Percentiles rank a stretch among this genome's conserved stretches.
These are phyloP conservation scores for Populus euphratica DNA, from an alignment of 345 rosid species.

Conservation along the genomic window DNA sequence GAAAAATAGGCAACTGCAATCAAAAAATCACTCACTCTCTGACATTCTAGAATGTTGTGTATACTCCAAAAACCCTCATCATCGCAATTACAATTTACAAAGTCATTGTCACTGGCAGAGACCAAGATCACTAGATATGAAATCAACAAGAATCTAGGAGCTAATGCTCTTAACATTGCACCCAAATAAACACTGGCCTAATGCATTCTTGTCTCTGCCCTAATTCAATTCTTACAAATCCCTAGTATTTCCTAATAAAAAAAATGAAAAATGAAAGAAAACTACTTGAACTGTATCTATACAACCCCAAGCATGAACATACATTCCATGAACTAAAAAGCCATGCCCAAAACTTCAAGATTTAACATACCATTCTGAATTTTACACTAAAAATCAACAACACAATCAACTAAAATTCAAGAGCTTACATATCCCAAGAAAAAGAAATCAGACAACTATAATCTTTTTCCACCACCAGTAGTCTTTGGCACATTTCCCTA, in stretches of 20 bases:
- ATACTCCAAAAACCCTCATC: slow-evolving; percentile 74
- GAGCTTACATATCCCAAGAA: slow-evolving; percentile 23
- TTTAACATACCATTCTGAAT: slow-evolving; percentile 16
- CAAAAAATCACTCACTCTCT: slow-evolving; percentile 84
- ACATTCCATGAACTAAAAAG: slow-evolving; percentile 3
- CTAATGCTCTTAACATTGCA: slow-evolving; percentile 66
- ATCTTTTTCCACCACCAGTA: neutral
- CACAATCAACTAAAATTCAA: slow-evolving; percentile 15
- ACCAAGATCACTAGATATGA: slow-evolving; percentile 40
- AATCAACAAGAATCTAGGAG: slow-evolving; percentile 46
- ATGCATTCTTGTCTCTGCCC: slow-evolving; percentile 16
- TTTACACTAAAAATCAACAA: neutral
- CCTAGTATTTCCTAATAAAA: neutral
- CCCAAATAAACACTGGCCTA: slow-evolving; percentile 21
- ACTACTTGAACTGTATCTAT: neutral
- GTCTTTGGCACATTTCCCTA: neutral
- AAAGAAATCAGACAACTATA: neutral
- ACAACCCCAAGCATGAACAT: neutral
- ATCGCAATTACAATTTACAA: slow-evolving; percentile 67
- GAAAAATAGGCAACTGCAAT: slow-evolving; percentile 92
- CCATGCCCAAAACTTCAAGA: slow-evolving; percentile 11
- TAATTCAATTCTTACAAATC: neutral
- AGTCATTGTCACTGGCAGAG: slow-evolving; percentile 51
- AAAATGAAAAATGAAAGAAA: neutral
- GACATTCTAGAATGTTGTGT: slow-evolving; percentile 71